phyloP scores from a whole-genome alignment of 768 basidiomycete species.

The Pleurotus tuoliensis region DNA sequence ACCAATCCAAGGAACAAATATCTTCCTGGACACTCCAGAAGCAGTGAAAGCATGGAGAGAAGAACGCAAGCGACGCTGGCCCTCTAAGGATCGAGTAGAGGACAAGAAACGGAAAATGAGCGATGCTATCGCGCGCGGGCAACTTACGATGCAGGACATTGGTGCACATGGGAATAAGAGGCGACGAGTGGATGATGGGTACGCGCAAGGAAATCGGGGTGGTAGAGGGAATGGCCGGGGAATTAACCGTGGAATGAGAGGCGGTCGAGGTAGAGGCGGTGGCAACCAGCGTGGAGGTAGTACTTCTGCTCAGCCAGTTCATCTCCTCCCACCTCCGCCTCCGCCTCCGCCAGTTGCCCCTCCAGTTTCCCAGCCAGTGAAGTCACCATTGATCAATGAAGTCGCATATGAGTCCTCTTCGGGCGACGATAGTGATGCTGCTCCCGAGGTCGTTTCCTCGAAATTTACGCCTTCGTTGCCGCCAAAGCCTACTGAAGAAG shows the following conservation, averaged over 20 bases:
- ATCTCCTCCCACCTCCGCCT: not conserved
- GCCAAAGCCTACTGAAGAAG: too few species aligned
- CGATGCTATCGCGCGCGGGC: constrained; percentile 79
- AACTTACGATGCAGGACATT: constrained; percentile 50
- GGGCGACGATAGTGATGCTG: constrained; percentile 34
- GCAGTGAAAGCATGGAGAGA: constrained; percentile 81
- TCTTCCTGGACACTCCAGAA: constrained; percentile 78
- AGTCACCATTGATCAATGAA: not conserved
- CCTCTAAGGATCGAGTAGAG: constrained; percentile 60
- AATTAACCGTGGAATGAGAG: constrained; percentile 14
- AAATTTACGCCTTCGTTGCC: constrained; percentile 23
- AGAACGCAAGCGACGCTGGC: constrained; percentile 86
- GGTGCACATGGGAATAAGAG: constrained; percentile 40
- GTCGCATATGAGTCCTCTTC: constrained; percentile 12
- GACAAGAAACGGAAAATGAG: constrained; percentile 80
- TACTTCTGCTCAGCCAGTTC: constrained; percentile 1
- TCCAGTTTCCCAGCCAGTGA: too few species aligned
- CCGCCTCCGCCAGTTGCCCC: too few species aligned
- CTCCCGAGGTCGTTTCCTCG: constrained; percentile 59
- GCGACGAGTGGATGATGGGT: constrained; percentile 25
- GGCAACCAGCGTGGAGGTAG: constrained; percentile 24
- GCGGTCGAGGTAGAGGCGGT: constrained; percentile 29
- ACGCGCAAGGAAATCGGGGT: constrained; percentile 2
- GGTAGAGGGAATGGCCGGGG: constrained; percentile 5
- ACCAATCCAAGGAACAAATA: constrained; percentile 74